phyloP scores from a whole-genome alignment of 2,329 filamentous ascomycete species.

The Sporothrix humicola region DNA sequence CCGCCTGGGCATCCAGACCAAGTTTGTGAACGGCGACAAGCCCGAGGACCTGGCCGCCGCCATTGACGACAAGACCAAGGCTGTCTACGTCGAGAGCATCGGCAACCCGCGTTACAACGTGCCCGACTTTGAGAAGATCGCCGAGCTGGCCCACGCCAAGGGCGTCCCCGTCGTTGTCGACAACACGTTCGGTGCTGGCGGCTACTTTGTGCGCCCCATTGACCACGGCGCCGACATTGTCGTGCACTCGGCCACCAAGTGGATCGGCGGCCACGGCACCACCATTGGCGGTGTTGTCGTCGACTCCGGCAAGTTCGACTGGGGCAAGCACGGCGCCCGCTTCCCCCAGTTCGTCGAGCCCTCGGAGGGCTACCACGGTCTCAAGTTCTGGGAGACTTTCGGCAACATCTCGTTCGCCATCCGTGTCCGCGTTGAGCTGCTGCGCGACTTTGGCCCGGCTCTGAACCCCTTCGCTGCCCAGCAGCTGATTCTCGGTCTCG shows the following conservation, averaged over 20 bases:
- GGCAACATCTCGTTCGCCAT: conserved; percentile 82
- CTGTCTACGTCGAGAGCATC: conserved; percentile 88
- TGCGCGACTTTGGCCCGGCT: conserved; percentile 81
- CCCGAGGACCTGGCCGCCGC: conserved; percentile 77
- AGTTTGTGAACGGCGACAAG: conserved; percentile 83
- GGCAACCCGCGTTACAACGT: conserved; percentile 94
- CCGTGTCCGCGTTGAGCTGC: conserved; percentile 84
- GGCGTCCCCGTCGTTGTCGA: conserved; percentile 76
- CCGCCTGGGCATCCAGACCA: conserved; percentile 84
- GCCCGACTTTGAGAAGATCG: conserved; percentile 87
- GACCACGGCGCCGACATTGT: conserved; percentile 92
- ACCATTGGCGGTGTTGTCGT: conserved; percentile 87
- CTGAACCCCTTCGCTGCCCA: conserved; percentile 92
- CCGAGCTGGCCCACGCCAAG: conserved; percentile 73
- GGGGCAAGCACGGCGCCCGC: conserved; percentile 79
- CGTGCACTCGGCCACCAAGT: conserved; percentile 93
- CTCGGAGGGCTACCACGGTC: conserved; percentile 85
- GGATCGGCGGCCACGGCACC: conserved; percentile 95
- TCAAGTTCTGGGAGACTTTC: conserved; percentile 95
- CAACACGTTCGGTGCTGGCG: conserved; percentile 94
- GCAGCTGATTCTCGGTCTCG: conserved; percentile 84
- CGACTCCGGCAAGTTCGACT: conserved; percentile 91
- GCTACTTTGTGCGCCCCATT: conserved; percentile 85
- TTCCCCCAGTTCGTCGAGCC: conserved; percentile 95
- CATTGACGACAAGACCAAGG: conserved; percentile 94